Evolutionary conservation across 148 eudicot species (phyloP).

Genomic region (Camellia lanceoleosa): DNA sequence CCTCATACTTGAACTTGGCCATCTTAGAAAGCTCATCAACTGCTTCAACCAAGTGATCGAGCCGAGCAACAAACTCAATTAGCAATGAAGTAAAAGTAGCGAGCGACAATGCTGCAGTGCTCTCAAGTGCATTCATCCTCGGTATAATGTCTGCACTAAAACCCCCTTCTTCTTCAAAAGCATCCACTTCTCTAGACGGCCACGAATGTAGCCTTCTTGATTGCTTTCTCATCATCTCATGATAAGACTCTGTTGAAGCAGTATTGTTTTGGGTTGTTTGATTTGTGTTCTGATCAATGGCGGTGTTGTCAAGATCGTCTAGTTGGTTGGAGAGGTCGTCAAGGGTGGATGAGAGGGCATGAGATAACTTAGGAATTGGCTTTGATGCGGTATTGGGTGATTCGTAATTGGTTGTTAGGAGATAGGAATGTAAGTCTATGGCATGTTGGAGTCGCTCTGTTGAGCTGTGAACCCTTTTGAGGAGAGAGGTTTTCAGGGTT

Average conservation of each 20-base stretch:
- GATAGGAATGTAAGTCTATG: slow-evolving; percentile 44
- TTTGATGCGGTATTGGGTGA: slow-evolving; percentile 21
- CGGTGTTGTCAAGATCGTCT: slow-evolving; percentile 14
- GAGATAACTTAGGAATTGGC: slow-evolving; percentile 20
- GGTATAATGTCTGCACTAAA: slow-evolving; percentile 30
- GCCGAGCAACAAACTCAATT: slow-evolving; percentile 60
- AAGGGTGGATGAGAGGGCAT: slow-evolving; percentile 15
- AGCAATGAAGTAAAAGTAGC: slow-evolving; percentile 58
- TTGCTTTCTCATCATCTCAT: slow-evolving; percentile 48
- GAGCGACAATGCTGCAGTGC: slow-evolving; percentile 47
- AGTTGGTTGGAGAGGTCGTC: slow-evolving; percentile 18
- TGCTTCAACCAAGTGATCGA: slow-evolving; percentile 64
- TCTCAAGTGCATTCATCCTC: slow-evolving; percentile 40
- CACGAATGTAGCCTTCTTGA: slow-evolving; percentile 52
- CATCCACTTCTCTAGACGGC: slow-evolving; percentile 51
- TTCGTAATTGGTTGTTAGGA: slow-evolving; percentile 33
- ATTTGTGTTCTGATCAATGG: slow-evolving; percentile 13
- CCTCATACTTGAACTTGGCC: slow-evolving; percentile 52
- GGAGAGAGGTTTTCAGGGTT: slow-evolving; percentile 33
- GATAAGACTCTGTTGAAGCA: slow-evolving; percentile 25
- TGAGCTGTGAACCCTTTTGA: slow-evolving; percentile 39
- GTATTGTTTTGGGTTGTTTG: slow-evolving; percentile 9
- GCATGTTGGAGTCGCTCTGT: slow-evolving; percentile 48
- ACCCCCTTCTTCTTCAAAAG: slow-evolving; percentile 38
- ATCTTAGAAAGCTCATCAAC: slow-evolving; percentile 47